Percentiles rank a stretch among this genome's conserved stretches.
These are phyloP conservation scores for Termitomyces sp. DNA, from an alignment of 768 basidiomycete genomes.

Conservation along the genomic window DNA sequence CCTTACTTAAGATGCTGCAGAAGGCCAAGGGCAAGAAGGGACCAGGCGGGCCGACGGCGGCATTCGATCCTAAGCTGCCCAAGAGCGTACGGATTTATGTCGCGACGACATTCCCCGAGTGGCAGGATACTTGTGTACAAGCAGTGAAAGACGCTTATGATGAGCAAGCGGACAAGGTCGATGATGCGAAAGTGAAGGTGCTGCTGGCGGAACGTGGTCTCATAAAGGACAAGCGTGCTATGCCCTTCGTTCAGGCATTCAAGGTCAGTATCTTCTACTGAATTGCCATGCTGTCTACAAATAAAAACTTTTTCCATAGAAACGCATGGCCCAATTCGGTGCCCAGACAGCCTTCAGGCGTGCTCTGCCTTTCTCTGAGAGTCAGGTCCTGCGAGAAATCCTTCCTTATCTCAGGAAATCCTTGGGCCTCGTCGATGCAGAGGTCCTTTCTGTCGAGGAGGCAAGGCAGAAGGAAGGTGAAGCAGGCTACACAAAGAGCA, in stretches of 20 bases:
- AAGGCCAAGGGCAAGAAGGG: conserved; percentile 68
- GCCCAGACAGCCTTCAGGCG: conserved; percentile 77
- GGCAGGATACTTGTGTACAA: conserved; percentile 85
- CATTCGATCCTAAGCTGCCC: conserved; percentile 81
- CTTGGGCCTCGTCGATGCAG: conserved; percentile 62
- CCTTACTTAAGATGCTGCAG: conserved; percentile 70
- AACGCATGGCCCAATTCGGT: conserved; percentile 76
- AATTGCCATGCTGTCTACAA: not conserved
- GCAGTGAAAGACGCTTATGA: conserved; percentile 65
- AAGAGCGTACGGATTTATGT: conserved; percentile 89
- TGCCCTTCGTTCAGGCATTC: conserved; percentile 93
- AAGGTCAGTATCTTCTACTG: conserved; percentile 50
- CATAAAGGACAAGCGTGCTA: conserved; percentile 92
- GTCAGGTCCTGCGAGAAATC: conserved; percentile 61
- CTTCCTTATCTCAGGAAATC: conserved; percentile 79
- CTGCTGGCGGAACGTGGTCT: conserved; percentile 64
- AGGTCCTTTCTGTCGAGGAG: conserved; percentile 65
- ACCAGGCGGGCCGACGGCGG: conserved; percentile 28
- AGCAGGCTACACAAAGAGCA: conserved; percentile 55
- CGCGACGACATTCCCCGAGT: conserved; percentile 84
- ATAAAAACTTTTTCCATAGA: conserved; percentile 34
- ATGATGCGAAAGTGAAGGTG: conserved; percentile 75
- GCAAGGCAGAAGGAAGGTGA: conserved; percentile 47
- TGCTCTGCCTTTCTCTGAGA: conserved; percentile 78
- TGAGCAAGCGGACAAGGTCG: conserved; percentile 54